Conservation (phyloP, 495 filamentous ascomycete species). For the Neurospora terricola region DNA sequence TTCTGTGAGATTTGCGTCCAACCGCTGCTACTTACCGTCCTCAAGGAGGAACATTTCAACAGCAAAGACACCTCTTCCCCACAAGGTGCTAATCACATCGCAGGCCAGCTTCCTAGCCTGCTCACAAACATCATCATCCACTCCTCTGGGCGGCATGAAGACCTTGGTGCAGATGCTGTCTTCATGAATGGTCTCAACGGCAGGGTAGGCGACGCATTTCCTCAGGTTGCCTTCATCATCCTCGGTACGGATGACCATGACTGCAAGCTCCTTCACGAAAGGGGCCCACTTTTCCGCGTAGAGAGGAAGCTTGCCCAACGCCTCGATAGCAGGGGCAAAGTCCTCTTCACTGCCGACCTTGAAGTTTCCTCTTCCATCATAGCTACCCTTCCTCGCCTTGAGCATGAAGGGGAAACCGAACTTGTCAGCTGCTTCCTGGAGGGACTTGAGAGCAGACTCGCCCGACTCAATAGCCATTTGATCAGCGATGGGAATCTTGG, state of each 20-base stretch:
- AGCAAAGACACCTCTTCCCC: slow-evolving; percentile 88
- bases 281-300: slow-evolving; percentile 90
- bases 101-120: slow-evolving; percentile 68
- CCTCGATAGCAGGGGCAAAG: slow-evolving; percentile 56
- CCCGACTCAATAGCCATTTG: slow-evolving; percentile 49
- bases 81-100: slow-evolving; percentile 66
- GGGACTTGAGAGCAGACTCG: slow-evolving; percentile 41
- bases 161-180: slow-evolving; percentile 93
- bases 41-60: slow-evolving; percentile 94
- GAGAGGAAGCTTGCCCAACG: slow-evolving; percentile 58
- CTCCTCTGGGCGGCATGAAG: slow-evolving; percentile 69
- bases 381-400: slow-evolving; percentile 85
- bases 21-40: slow-evolving; percentile 41
- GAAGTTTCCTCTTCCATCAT: slow-evolving; percentile 90
- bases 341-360: slow-evolving; percentile 58
- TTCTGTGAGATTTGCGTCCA: neutral
- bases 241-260: slow-evolving; percentile 90
- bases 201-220: slow-evolving; percentile 64
- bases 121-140: slow-evolving; percentile 49
- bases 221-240: slow-evolving; percentile 46
- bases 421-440: slow-evolving; percentile 51
- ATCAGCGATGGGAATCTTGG: slow-evolving; percentile 60
- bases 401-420: slow-evolving; percentile 90
- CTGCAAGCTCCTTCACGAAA: slow-evolving; percentile 79
- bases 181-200: slow-evolving; percentile 90